Base-by-base conservation (phyloP, 2,329 filamentous ascomycete species). In the Ploettnerulaceae sp. region DNA sequence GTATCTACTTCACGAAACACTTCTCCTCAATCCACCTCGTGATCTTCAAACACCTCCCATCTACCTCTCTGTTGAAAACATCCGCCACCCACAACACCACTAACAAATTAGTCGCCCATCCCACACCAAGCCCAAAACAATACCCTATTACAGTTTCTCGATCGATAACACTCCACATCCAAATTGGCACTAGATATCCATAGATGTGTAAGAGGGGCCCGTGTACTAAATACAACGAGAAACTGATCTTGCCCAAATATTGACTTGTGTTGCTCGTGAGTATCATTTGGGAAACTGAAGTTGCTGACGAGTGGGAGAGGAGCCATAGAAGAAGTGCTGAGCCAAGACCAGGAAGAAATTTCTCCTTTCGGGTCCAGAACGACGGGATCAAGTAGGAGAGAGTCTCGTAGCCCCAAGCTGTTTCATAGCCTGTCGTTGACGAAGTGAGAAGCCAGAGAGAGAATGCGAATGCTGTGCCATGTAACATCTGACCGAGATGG, bases 231-330 rank as follows among this genome's bases (percentile, higher is more conserved):
- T 34, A 34, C 15, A 34, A 15, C 15, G 31, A 34, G 15, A 34
- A 34, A n/a, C 31, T 34, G 31, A 34, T 17, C 31, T 34, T 34
- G 9, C 31, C 31, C 31, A 34, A 34, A n/a, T 34, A 34, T 17
- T 34, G 31, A 8, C 6, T n/a, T 7, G 14, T 6, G 9, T n/a
- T 6, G 14, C 31, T 15, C 15, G 31, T 34, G 31, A 34, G 31
- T 7, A 15, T 15, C 7, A 6, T n/a, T n/a, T 15, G 31, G 7
- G 14, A 7, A 6, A 34, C 7, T 15, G 31, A 34, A 7, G 31
- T 15, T 15, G 31, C 7, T 15, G 31, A 34, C 7, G 6, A 8
- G 15, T n/a, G 9, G 11, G 31, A 34, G 31, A 34, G 31, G 6
- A 34, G 15, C 7, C 6, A 34, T 9, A 34, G 6, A n/a, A 34